Evolutionary conservation across 352 stramenopile species (phyloP), one percentile per base, ranked within the genome.

Genomic region (Pythium scleroteichum): DNA sequence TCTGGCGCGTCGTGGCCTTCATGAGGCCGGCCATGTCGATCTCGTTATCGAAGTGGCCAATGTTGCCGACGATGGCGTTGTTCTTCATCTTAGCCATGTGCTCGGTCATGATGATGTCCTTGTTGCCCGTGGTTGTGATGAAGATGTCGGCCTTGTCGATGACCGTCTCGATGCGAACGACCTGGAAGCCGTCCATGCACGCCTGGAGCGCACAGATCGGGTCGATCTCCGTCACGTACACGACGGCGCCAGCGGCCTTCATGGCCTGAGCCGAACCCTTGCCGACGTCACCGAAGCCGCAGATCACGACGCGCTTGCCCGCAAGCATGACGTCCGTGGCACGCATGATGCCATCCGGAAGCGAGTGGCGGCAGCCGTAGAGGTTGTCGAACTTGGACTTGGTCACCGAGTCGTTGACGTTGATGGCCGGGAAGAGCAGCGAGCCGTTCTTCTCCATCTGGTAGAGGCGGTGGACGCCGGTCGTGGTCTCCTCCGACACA

Each of bases 11-110:
- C 55, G 94, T 90, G 38, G 77, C 77, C 10, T 67, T 68, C n/a
- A 75, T 71, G 38, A 99, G 79, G 39, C 94, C 94, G 42, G 95
- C 93, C 91, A 99, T 99, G 81, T 99, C 97, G 66, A 99, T 99
- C 75, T 99, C 96, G 78, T 99, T 99, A 84, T 99, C 97, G 66
- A 99, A 99, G 85, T 99, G 97, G 75, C 97, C 97, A 76, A 99
- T 99, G 91, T 99, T 99, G 71, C 97, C 97, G 47, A 99, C 96
- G 68, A 99, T 99, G 55, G 97, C 97, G 76, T 99, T 99, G 94
- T 99, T 99, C 89, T 99, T 99, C 97, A 99, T 99, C 86, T 99
- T 97, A 46, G 75, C 62, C 95, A 99, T 99, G 79, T 97, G 78
- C 4, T 87, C 72, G 19, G 78, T 82, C 94, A 98, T 99, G 76